These are phyloP conservation scores for Diaporthe australafricana DNA, from an alignment of 2,329 filamentous ascomycete species.

Conservation along the genomic window DNA sequence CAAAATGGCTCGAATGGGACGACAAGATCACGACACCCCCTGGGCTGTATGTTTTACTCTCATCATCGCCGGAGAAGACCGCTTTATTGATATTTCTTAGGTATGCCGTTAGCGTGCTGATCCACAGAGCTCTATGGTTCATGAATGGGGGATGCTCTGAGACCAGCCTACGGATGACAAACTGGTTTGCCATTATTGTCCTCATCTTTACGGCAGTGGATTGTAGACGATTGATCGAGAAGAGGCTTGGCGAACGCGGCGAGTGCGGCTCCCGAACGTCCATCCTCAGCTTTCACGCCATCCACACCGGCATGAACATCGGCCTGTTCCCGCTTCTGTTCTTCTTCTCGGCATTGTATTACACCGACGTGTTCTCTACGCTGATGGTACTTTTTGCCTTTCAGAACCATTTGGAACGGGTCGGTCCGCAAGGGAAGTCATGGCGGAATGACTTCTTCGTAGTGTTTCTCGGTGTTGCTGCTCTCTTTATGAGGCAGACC, in stretches of 20 bases:
- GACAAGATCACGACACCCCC: constrained; percentile 98
- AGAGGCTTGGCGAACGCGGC: constrained; percentile 49
- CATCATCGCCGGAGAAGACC: constrained; percentile 23
- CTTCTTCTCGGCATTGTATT: constrained; percentile 96
- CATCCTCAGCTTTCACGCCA: constrained; percentile 53
- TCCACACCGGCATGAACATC: constrained; percentile 81
- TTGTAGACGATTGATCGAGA: constrained; percentile 65
- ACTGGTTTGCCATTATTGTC: constrained; percentile 55
- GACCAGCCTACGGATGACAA: constrained; percentile 60
- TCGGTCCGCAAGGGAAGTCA: constrained; percentile 48
- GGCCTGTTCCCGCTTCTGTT: constrained; percentile 89
- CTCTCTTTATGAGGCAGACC: constrained; percentile 88
- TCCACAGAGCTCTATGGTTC: constrained; percentile 47
- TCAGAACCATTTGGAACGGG: constrained; percentile 62
- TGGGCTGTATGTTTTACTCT: constrained; percentile 70
- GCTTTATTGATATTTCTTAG: constrained; percentile 45
- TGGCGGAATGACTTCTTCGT: constrained; percentile 55
- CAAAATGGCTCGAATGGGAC: constrained; percentile 85
- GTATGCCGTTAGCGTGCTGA: constrained; percentile 59
- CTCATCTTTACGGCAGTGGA: constrained; percentile 59
- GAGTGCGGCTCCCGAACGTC: constrained; percentile 32
- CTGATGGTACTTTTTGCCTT: constrained; percentile 80
- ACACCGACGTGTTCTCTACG: constrained; percentile 90
- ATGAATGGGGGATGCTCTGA: constrained; percentile 49
- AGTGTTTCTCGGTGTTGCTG: constrained; percentile 69